These are phyloP conservation scores for Harrya chromipes DNA, from an alignment of 768 basidiomycete species.

Conservation along the genomic window DNA sequence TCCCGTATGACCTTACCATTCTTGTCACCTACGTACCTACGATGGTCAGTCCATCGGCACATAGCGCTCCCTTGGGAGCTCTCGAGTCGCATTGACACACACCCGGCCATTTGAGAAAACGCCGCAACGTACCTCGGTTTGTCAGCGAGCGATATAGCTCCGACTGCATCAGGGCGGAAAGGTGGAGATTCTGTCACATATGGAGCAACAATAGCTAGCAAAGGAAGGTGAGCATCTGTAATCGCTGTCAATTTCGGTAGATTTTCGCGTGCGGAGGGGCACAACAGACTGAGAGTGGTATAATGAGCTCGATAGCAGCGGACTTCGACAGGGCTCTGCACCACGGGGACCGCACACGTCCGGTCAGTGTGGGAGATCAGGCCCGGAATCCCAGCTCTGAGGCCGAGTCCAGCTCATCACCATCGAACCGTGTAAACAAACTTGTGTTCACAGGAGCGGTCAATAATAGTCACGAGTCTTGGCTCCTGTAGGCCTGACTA, in stretches of 20 bases:
- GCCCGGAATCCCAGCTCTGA: too few species aligned
- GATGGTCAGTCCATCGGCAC: too few species aligned
- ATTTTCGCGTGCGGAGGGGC: background rate
- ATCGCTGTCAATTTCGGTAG: conserved; percentile 1
- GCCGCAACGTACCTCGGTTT: conserved; percentile 1
- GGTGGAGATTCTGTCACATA: background rate
- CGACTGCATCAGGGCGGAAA: background rate
- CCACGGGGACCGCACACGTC: too few species aligned
- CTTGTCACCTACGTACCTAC: background rate
- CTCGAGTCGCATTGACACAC: background rate
- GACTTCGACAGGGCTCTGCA: too few species aligned
- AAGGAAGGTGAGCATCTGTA: too few species aligned
- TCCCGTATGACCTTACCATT: conserved; percentile 5
- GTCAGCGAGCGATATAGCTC: background rate
- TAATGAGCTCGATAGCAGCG: background rate
- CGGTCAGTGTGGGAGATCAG: too few species aligned
- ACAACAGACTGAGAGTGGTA: background rate
- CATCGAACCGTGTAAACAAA: background rate
- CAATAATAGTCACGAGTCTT: background rate
- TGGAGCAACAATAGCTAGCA: background rate
- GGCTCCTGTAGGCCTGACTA: too few species aligned
- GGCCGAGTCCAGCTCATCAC: too few species aligned
- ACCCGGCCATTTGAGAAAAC: background rate
- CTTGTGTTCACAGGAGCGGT: background rate
- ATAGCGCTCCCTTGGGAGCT: background rate